phyloP scores from a whole-genome alignment of 306 rosid genomes.

The Prinsepia uniflora region DNA sequence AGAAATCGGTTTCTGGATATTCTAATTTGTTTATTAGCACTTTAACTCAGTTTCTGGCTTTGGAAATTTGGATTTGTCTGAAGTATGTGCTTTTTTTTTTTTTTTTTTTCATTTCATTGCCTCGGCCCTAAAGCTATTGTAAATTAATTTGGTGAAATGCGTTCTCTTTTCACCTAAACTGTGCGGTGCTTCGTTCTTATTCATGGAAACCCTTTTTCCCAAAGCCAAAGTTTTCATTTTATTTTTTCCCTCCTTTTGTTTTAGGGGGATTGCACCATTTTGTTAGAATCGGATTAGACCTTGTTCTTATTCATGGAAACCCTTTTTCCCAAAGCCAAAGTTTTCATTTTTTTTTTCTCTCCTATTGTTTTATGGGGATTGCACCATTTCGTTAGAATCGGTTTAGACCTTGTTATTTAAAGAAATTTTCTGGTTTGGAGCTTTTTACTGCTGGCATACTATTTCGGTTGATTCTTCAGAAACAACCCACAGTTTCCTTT shows the following conservation, averaged over 20 bases:
- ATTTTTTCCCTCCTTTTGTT: neutral
- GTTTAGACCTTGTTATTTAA: neutral
- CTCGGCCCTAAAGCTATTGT: neutral
- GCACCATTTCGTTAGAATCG: neutral
- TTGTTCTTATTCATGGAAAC: too few species aligned
- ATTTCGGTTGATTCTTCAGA: neutral
- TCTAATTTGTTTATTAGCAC: neutral
- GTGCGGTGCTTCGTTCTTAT: neutral
- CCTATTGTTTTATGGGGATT: neutral
- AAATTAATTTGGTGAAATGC: neutral
- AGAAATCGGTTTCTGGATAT: constrained; percentile 5
- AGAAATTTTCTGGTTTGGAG: neutral
- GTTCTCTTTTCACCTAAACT: neutral
- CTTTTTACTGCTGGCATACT: neutral
- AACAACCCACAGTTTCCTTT: neutral
- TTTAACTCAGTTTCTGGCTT: neutral
- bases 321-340: neutral
- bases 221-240: neutral
- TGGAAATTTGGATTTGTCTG: neutral
- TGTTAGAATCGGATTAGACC: neutral
- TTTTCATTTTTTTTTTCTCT: too few species aligned
- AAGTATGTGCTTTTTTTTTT: neutral
- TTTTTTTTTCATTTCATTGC: neutral
- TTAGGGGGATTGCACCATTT: neutral
- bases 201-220: neutral